Conservation (phyloP, 169 alveolate species). For the Eimeria necatrix region DNA sequence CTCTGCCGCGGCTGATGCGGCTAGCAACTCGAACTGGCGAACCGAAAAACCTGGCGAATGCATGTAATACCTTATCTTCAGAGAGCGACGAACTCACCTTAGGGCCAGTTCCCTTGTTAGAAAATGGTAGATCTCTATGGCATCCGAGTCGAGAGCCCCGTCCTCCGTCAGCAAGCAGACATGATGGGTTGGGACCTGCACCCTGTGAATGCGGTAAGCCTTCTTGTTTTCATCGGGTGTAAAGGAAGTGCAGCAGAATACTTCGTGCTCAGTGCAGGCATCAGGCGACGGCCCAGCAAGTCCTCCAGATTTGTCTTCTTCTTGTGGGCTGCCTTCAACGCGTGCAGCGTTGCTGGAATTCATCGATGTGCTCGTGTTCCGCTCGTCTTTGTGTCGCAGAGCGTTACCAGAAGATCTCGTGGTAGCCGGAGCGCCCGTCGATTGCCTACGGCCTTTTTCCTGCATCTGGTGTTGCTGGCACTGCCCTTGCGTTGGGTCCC, state of each 20-base stretch:
- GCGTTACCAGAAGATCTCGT: not conserved
- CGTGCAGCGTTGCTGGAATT: not conserved
- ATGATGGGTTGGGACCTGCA: slow-evolving; percentile 77
- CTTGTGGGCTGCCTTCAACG: not conserved
- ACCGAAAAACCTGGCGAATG: too few relatives aligned
- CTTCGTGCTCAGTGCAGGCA: not conserved
- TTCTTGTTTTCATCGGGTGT: slow-evolving; percentile 59
- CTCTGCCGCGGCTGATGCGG: too few relatives aligned
- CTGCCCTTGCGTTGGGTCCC: not conserved
- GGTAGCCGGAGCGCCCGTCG: not conserved
- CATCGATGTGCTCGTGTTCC: slow-evolving; percentile 17
- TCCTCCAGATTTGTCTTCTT: not conserved
- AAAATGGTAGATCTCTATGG: slow-evolving; percentile 69
- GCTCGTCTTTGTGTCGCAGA: not conserved
- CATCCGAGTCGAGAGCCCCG: slow-evolving; percentile 23
- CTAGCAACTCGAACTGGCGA: too few relatives aligned
- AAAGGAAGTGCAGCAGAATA: slow-evolving; percentile 43
- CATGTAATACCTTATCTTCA: too few relatives aligned
- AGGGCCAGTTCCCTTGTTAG: slow-evolving; percentile 73
- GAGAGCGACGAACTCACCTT: slow-evolving; percentile 19
- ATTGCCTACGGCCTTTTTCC: not conserved
- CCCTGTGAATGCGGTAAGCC: slow-evolving; percentile 25
- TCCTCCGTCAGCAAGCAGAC: slow-evolving; percentile 72
- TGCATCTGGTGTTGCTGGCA: slow-evolving; percentile 59
- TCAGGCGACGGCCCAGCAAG: not conserved